Evolutionary conservation across 495 filamentous ascomycete genomes (phyloP).

Genomic region (Aspergillus nanangensis): DNA sequence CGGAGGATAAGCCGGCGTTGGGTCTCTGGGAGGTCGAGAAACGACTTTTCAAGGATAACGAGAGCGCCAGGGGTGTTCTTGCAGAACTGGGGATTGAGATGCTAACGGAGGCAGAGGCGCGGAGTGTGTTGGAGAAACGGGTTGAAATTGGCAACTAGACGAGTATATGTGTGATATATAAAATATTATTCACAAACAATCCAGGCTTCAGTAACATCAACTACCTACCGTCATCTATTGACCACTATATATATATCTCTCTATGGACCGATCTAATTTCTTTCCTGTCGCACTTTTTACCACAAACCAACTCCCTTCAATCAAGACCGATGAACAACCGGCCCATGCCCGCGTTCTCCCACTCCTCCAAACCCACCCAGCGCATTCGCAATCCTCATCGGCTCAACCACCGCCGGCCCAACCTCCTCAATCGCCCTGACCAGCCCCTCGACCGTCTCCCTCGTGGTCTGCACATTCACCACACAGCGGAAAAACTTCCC

Average conservation of each 20-base stretch:
- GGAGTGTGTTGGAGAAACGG: constrained; percentile 70
- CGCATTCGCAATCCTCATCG: constrained; percentile 20
- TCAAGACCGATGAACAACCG: constrained; percentile 29
- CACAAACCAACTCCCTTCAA: not conserved
- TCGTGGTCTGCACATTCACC: constrained; percentile 70
- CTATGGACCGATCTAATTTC: no score
- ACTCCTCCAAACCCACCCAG: constrained; percentile 15
- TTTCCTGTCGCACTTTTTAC: not conserved
- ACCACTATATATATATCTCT: no score
- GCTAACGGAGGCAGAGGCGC: constrained; percentile 68
- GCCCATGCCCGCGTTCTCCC: constrained; percentile 31
- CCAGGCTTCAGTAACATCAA: no score
- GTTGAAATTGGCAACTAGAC: constrained; percentile 53
- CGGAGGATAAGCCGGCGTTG: constrained; percentile 15
- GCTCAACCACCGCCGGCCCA: constrained; percentile 45
- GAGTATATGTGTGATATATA: not conserved
- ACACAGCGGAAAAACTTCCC: constrained; percentile 89
- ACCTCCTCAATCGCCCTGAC: constrained; percentile 67
- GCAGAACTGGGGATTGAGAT: constrained; percentile 59
- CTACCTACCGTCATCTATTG: no score
- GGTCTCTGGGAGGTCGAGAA: constrained; percentile 70
- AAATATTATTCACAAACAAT: no score
- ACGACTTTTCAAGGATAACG: constrained; percentile 72
- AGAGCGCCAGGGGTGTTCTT: constrained; percentile 71
- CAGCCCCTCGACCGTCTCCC: constrained; percentile 71